Base-by-base conservation (phyloP, 805 yeast species). In the Hanseniaspora mollemarum region DNA sequence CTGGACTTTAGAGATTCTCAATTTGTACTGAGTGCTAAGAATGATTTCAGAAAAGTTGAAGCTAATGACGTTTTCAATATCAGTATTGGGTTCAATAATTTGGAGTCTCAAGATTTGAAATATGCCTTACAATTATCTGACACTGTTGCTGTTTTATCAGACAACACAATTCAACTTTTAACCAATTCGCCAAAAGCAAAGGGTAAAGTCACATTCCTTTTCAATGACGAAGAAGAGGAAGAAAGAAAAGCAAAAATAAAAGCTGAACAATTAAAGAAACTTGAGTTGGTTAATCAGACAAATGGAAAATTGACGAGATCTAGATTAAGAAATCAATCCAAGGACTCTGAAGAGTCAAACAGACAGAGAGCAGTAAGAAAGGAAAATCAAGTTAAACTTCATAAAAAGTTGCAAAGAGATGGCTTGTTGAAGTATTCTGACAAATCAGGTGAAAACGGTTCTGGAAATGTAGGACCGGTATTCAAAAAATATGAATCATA, bases 401-500 rank as follows among this genome's bases (percentile, higher is more conserved):
- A 87, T 64, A 87, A 81, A 46, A 83, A 80, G 62, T 73, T 94
- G 62, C 90, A 83, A 62, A 83, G 83, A 59, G 90, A 83, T 60
- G 98, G 98, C 29, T 69, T 84, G 53, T 77, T 82, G 48, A 75
- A 94, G 61, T 88, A 80, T 61, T 80, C 83, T 54, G 83, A 86
- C 41, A 83, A 86, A 13, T 90, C 80, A 66, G 85, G 86, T 4
- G 74, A 76, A 28, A 81, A 77, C 56, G 53, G 50, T 8, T 26
- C 48, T 39, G 45, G 50, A 15, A 67, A 70, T 6, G 75, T 72
- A 21, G 87, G 80, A 49, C 71, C 71, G 56, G 81, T 80, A n/a
- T 88, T 90, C 72, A 86, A 85, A 61, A 83, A 83, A 62, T 92
- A 85, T 67, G 98, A 90, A 69, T 87, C 97, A 0, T 90, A 90